Conservation (phyloP, 1,284 basidiomycete genomes). For the Entoloma clypeatum region DNA sequence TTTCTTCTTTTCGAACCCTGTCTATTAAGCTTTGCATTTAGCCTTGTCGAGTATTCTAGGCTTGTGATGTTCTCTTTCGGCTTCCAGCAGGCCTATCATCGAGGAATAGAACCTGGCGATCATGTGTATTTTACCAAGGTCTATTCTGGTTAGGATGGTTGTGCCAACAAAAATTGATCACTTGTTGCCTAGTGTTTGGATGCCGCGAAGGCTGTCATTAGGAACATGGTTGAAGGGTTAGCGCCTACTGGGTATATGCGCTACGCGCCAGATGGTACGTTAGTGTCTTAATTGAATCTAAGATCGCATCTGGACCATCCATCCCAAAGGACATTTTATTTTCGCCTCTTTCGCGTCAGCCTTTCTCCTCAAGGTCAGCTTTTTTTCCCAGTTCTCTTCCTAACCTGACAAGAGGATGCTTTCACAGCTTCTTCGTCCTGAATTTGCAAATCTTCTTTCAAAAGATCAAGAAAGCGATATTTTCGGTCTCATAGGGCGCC, state of each 20-base stretch:
- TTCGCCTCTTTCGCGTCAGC: conserved; percentile 84
- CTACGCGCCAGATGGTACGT: conserved; percentile 73
- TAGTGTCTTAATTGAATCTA: background rate
- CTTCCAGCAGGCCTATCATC: conserved; percentile 75
- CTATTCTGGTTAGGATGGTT: conserved; percentile 12
- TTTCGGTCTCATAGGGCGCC: conserved; percentile 63
- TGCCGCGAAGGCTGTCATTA: conserved; percentile 65
- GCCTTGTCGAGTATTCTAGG: conserved; percentile 73
- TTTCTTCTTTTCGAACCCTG: background rate
- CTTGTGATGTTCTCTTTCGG: conserved; percentile 84
- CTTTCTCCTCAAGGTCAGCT: conserved; percentile 70
- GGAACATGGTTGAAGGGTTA: conserved; percentile 59
- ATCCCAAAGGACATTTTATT: conserved; percentile 67
- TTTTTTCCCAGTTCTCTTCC: background rate
- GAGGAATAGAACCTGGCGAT: conserved; percentile 61
- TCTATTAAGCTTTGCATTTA: conserved; percentile 28
- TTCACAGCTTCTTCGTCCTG: conserved; percentile 66
- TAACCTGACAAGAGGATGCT: background rate
- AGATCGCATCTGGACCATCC: conserved; percentile 1
- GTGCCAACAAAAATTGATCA: background rate
- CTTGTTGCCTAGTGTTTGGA: conserved; percentile 63
- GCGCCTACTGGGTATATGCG: conserved; percentile 76
- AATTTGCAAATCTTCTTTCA: conserved; percentile 58
- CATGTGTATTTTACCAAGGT: conserved; percentile 69
- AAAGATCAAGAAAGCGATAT: conserved; percentile 65